Evolutionary conservation across 768 basidiomycete genomes (phyloP).

Genomic region (Mycena metata): DNA sequence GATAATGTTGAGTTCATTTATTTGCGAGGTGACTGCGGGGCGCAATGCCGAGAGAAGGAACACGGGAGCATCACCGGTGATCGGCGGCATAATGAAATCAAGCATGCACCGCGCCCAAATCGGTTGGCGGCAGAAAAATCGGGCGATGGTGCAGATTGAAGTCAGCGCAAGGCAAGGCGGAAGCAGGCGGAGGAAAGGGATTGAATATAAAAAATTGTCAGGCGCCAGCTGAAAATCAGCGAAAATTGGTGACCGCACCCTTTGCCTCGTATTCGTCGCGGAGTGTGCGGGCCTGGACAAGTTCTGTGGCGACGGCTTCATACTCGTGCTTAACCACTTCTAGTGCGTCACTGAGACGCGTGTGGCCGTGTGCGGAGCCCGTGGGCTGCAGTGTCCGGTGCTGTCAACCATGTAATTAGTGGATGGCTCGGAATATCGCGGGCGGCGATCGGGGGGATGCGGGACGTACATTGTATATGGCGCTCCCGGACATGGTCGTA

Average conservation of each 20-base stretch:
- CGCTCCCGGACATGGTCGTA: slow-evolving; percentile 19
- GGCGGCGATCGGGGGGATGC: background rate
- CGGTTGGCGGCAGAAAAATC: background rate
- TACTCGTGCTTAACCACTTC: slow-evolving; percentile 89
- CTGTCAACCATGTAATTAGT: slow-evolving; percentile 43
- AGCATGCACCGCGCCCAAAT: slow-evolving; percentile 15
- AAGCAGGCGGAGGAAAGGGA: slow-evolving; percentile 4
- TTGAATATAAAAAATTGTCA: slow-evolving; percentile 5
- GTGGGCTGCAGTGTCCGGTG: slow-evolving; percentile 70
- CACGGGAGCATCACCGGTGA: slow-evolving; percentile 7
- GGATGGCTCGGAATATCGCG: background rate
- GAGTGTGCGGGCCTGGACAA: slow-evolving; percentile 76
- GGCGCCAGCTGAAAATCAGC: background rate
- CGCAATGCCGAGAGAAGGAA: background rate
- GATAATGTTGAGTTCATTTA: slow-evolving; percentile 92
- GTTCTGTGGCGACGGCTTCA: slow-evolving; percentile 78
- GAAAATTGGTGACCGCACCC: slow-evolving; percentile 61
- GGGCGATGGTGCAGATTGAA: background rate
- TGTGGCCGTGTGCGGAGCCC: slow-evolving; percentile 53
- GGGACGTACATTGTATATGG: slow-evolving; percentile 29
- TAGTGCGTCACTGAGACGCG: slow-evolving; percentile 82
- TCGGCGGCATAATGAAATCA: slow-evolving; percentile 29
- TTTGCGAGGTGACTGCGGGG: slow-evolving; percentile 77
- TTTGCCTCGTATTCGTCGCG: slow-evolving; percentile 92
- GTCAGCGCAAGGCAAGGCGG: background rate